Base-by-base conservation (phyloP, 441 rosid species). In the Gossypium schwendimanii region DNA sequence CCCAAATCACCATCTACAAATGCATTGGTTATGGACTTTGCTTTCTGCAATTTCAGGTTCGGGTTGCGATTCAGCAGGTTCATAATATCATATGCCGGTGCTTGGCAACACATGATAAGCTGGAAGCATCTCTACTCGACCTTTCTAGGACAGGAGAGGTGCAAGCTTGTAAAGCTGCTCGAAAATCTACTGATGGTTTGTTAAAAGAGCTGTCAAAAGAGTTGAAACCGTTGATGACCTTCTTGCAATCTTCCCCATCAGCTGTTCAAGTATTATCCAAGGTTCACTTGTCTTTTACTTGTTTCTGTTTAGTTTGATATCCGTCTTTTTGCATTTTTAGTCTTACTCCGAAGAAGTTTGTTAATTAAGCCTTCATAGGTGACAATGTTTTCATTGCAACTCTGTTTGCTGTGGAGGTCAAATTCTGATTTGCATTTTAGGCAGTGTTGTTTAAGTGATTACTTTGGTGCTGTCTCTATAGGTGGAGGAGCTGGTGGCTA, bases 111-210 rank as follows among this genome's bases (percentile, higher is more conserved):
- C 98, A 96, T 44, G 90, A 91, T 76, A 96, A 87, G 82, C 90
- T 93, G 17, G 99, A 93, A 86, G 85, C 88, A 69, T 93, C 98
- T 1, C 78, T 93, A 49, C 93, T 83, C 45, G 97, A 91, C 74
- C 98, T 91, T 78, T 93, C 94, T 59, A 90, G 99, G 81, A 87
- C 87, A 1, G 99, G 97, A 36, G 99, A 93, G 81, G 85, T 85
- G 73, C 99, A 91, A 84, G 85, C 91, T 73, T 93, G 98, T 82
- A 96, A 96, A 85, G 82, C 88, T 65, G 84, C 94, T 78, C 95
- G 98, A 17, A 93, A 87, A 87, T 66, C 86, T 31, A 85, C 89
- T 36, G 98, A 96, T 80, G 82, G 76, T 78, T 62, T 77, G 66
- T 80, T 91, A 83, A 96, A 93, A 84, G 97, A 89, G 83, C 80